These are phyloP conservation scores for Tetrapyrgos nigripes DNA, from an alignment of 1,284 basidiomycete genomes.

Conservation along the genomic window DNA sequence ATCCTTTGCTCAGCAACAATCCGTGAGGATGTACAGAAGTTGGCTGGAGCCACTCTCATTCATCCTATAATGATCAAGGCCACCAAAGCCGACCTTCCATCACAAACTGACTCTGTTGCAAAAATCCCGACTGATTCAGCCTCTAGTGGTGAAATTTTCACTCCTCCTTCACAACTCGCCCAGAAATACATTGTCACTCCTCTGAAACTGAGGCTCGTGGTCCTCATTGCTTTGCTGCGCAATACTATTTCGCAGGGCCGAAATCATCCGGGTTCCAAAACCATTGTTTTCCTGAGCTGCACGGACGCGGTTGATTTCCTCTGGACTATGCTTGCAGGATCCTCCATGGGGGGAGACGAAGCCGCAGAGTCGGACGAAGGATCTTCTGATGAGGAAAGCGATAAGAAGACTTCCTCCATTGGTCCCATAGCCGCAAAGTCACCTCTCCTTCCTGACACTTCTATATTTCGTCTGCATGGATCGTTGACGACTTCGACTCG, in stretches of 20 bases:
- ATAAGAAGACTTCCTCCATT: constrained; percentile 30
- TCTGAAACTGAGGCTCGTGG: constrained; percentile 91
- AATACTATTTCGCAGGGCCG: constrained; percentile 72
- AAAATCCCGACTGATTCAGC: constrained; percentile 18
- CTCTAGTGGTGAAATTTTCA: constrained; percentile 68
- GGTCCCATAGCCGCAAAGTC: constrained; percentile 68
- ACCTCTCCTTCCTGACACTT: constrained; percentile 80
- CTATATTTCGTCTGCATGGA: constrained; percentile 94
- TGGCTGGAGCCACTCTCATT: constrained; percentile 84
- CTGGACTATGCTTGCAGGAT: constrained; percentile 86
- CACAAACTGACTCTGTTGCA: constrained; percentile 10
- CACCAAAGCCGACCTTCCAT: constrained; percentile 51
- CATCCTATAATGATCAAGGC: constrained; percentile 80
- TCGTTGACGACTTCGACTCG: constrained; percentile 87
- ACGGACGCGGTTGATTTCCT: constrained; percentile 99
- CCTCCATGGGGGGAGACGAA: constrained; percentile 68
- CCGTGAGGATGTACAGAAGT: constrained; percentile 91
- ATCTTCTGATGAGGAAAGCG: constrained; percentile 34
- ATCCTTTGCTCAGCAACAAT: constrained; percentile 98
- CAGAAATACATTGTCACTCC: constrained; percentile 95
- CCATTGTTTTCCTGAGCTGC: constrained; percentile 96
- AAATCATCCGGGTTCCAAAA: constrained; percentile 60
- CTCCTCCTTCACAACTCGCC: constrained; percentile 93
- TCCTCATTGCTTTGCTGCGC: constrained; percentile 86
- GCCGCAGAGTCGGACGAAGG: constrained; percentile 29